phyloP scores from a whole-genome alignment of 2,329 filamentous ascomycete species.

The Domatiomyces globalis region DNA sequence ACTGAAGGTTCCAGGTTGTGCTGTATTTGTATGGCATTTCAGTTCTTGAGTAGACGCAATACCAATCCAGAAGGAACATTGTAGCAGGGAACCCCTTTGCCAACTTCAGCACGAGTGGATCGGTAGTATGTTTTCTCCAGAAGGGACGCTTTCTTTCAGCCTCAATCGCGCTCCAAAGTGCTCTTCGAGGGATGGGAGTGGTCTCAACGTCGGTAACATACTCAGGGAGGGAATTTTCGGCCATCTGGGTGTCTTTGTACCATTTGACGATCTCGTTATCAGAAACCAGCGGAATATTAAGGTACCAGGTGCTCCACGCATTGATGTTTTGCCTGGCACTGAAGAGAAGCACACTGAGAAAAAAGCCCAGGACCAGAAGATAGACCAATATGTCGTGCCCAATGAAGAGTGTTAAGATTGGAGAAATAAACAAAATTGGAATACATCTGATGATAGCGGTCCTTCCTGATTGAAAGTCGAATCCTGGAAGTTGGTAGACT shows the following conservation, averaged over 20 bases:
- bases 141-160: slow-evolving; percentile 31
- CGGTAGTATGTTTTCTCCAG: slow-evolving; percentile 30
- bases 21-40: slow-evolving; percentile 40
- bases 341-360: slow-evolving; percentile 40
- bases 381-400: slow-evolving; percentile 44
- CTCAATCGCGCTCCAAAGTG: slow-evolving; percentile 32
- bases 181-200: slow-evolving; percentile 33
- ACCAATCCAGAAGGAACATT: slow-evolving; percentile 41
- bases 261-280: slow-evolving; percentile 28
- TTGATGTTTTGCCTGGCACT: slow-evolving; percentile 41
- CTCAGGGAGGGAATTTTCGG: slow-evolving; percentile 22
- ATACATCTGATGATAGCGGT: slow-evolving; percentile 42
- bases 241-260: slow-evolving; percentile 24
- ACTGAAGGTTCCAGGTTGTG: slow-evolving; percentile 45
- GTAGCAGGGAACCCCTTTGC: slow-evolving; percentile 39
- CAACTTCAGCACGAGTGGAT: slow-evolving; percentile 36
- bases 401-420: slow-evolving; percentile 40
- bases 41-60: slow-evolving; percentile 34
- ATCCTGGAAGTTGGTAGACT: slow-evolving; percentile 41
- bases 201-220: slow-evolving; percentile 36
- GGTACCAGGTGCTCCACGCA: slow-evolving; percentile 46
- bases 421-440: slow-evolving; percentile 43
- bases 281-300: slow-evolving; percentile 27
- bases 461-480: slow-evolving; percentile 44
- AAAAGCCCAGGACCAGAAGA: slow-evolving; percentile 34